phyloP scores from a whole-genome alignment of 1,139 yeast genomes.

The Geotrichum australiense region DNA sequence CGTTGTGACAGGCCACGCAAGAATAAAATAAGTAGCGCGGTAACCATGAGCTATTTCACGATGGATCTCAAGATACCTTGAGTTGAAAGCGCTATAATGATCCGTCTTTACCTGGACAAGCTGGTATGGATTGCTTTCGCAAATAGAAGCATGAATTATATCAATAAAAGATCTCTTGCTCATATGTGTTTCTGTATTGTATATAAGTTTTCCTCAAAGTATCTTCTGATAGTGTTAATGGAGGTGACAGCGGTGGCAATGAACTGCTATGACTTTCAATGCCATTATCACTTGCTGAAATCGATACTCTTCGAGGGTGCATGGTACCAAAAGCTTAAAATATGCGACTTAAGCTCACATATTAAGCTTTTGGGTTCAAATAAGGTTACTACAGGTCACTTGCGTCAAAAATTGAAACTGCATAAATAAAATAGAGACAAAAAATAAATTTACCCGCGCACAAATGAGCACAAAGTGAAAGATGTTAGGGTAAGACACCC shows the following conservation, averaged over 20 bases:
- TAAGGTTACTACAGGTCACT: no score
- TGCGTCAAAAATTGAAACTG: no score
- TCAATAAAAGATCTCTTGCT: no score
- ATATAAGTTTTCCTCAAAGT: not conserved
- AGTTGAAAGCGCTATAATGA: not conserved
- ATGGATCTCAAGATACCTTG: slow-evolving; percentile 8
- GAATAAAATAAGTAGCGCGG: slow-evolving; percentile 22
- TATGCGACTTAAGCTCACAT: no score
- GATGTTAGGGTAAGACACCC: slow-evolving; percentile 1
- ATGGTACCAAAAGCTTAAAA: no score
- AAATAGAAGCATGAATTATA: not conserved
- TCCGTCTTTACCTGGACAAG: not conserved
- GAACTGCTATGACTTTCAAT: no score
- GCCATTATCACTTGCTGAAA: no score
- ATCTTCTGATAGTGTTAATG: not conserved
- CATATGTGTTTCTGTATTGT: not conserved
- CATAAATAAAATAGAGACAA: no score
- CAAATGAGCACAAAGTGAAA: no score
- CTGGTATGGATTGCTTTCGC: not conserved
- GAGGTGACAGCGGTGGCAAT: no score
- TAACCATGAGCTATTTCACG: not conserved
- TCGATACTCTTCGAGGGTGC: no score
- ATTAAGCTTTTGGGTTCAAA: not conserved
- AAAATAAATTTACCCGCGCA: no score
- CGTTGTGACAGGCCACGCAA: slow-evolving; percentile 28